These are phyloP conservation scores for Leishmania mexicana DNA, from an alignment of 208 protist species.

Conservation along the genomic window DNA sequence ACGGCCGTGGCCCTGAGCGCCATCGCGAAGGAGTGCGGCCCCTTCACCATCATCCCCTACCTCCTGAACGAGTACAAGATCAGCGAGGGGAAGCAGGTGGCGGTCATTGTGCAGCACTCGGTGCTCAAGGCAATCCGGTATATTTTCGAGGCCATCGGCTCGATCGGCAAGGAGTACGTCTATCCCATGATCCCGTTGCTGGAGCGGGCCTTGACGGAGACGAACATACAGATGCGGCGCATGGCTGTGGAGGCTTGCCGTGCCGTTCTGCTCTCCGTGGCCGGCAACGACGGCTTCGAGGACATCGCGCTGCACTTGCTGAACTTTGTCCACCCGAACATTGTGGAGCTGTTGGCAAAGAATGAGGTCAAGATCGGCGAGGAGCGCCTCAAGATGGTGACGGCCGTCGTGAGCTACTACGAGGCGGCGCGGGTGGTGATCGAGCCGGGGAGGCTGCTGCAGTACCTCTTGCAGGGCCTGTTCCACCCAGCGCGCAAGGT, in stretches of 20 bases:
- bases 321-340: constrained; percentile 99
- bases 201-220: constrained; percentile 98
- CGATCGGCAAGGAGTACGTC: constrained; percentile 98
- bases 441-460: constrained; percentile 93
- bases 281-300: constrained; percentile 72
- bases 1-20: constrained; percentile 99
- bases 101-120: constrained; percentile 95
- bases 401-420: constrained; percentile 98
- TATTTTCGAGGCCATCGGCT: constrained; percentile 99
- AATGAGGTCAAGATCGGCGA: constrained; percentile 75
- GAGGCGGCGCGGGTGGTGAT: constrained; percentile 96
- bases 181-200: constrained; percentile 98
- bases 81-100: constrained; percentile 96
- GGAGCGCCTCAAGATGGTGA: constrained; percentile 89
- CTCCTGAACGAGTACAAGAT: constrained; percentile 99
- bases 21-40: constrained; percentile 98
- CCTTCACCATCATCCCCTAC: constrained; percentile 99
- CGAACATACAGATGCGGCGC: constrained; percentile 98
- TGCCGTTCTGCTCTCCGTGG: constrained; percentile 92
- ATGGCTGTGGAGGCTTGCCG: constrained; percentile 98
- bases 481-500: constrained; percentile 99
- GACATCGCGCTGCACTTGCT: constrained; percentile 98
- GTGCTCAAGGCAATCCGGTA: constrained; percentile 99
- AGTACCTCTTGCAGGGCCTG: constrained; percentile 97
- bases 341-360: constrained; percentile 98